Evolutionary conservation across 371 early-diverging fungal genomes (phyloP).

Genomic region (Mortierella sp.): DNA sequence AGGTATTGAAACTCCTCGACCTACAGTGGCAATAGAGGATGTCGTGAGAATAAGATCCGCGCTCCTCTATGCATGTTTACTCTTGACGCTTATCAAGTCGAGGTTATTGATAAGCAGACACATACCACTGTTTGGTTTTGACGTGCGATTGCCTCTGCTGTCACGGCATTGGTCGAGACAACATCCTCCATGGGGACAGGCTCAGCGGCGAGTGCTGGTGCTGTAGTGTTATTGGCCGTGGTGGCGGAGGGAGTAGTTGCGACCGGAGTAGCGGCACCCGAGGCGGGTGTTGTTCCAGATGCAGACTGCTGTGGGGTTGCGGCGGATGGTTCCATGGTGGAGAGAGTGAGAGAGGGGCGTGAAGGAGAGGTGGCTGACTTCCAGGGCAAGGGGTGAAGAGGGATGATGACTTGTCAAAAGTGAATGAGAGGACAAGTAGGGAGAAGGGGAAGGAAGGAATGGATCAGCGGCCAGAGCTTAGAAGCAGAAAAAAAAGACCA

Average conservation of each 20-base stretch:
- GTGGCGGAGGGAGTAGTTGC: constrained; percentile 3
- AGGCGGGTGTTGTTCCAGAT: constrained; percentile 8
- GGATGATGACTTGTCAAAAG: background rate
- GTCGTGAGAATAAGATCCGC: background rate
- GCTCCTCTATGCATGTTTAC: background rate
- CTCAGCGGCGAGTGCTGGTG: constrained; percentile 18
- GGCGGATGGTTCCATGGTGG: constrained; percentile 21
- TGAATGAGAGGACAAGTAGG: background rate
- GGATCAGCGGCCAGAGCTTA: background rate
- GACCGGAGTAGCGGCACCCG: background rate
- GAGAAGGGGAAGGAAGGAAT: too few relatives aligned
- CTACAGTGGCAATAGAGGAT: constrained; percentile 11
- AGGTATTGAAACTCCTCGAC: constrained; percentile 94
- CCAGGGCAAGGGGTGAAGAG: background rate
- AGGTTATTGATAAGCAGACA: background rate
- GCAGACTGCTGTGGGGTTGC: constrained; percentile 10
- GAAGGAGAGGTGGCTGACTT: background rate
- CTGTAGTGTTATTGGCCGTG: constrained; percentile 11
- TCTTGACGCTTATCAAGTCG: background rate
- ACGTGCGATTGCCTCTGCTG: constrained; percentile 50
- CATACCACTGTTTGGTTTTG: constrained; percentile 56
- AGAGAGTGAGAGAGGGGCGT: background rate
- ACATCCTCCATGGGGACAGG: constrained; percentile 49
- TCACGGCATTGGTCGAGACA: constrained; percentile 52
- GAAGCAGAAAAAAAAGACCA: background rate